Percentiles rank a stretch among this genome's conserved stretches.
Conservation (phyloP, 805 yeast species). For the Jamesozyma piceae region DNA sequence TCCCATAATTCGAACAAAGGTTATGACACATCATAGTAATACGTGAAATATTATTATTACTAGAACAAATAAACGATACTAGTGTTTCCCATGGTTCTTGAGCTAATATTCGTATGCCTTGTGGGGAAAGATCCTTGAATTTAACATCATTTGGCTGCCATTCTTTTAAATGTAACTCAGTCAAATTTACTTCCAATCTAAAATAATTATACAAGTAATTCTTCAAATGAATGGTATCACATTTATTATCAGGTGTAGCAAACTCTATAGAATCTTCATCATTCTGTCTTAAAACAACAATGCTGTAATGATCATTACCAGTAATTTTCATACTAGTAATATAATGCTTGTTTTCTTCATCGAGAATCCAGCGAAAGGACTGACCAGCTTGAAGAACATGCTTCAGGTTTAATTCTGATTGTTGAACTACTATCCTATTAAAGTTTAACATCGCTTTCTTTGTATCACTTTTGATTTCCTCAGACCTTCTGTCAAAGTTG, state of each 20-base stretch:
- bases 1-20: constrained; percentile 64
- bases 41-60: constrained; percentile 91
- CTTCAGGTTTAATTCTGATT: constrained; percentile 40
- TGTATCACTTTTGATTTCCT: background rate
- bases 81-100: constrained; percentile 98
- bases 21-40: constrained; percentile 87
- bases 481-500: background rate
- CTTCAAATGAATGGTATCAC: constrained; percentile 29
- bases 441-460: constrained; percentile 7
- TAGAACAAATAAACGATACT: constrained; percentile 83
- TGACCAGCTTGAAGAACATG: constrained; percentile 29
- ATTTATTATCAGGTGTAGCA: constrained; percentile 32
- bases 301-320: constrained; percentile 36
- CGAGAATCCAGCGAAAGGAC: constrained; percentile 27
- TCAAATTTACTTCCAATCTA: constrained; percentile 49
- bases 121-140: constrained; percentile 34
- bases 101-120: constrained; percentile 74
- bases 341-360: constrained; percentile 17
- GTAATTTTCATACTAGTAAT: constrained; percentile 21
- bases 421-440: constrained; percentile 3
- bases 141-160: constrained; percentile 54
- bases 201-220: constrained; percentile 57
- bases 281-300: constrained; percentile 56
- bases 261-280: constrained; percentile 48
- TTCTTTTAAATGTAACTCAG: constrained; percentile 38